phyloP scores from a whole-genome alignment of 306 rosid species.

The Vachellia pachyceras region DNA sequence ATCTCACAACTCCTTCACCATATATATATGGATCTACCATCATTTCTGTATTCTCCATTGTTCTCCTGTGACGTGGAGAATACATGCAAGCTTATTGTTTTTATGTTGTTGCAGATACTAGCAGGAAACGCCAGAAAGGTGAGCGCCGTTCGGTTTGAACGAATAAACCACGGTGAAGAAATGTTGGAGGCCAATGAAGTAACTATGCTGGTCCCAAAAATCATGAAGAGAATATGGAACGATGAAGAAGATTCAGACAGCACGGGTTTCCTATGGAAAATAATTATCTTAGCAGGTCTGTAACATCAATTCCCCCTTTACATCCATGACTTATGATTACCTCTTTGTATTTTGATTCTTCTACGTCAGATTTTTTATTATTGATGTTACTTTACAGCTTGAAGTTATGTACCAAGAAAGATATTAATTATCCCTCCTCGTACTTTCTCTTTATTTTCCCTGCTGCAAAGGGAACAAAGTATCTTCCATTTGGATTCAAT shows the following conservation, averaged over 20 bases:
- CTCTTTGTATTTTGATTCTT: too few relatives aligned
- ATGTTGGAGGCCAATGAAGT: conserved; percentile 62
- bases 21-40: neutral
- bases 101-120: conserved; percentile 63
- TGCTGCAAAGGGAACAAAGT: too few relatives aligned
- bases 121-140: conserved; percentile 99
- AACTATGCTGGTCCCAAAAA: conserved; percentile 81
- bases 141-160: conserved; percentile 90
- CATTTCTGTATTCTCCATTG: neutral
- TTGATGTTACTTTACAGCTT: too few relatives aligned
- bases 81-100: conserved; percentile 27
- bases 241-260: conserved; percentile 55
- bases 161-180: conserved; percentile 54
- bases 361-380: too few relatives aligned
- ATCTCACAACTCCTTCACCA: neutral
- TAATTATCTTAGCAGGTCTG: too few relatives aligned
- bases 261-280: conserved; percentile 63
- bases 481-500: too few relatives aligned
- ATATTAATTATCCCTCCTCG: too few relatives aligned
- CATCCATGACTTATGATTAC: too few relatives aligned
- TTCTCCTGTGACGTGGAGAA: neutral
- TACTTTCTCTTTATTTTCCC: too few relatives aligned
- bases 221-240: conserved; percentile 80
- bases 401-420: too few relatives aligned
- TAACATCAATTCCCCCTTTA: too few relatives aligned